These are phyloP conservation scores for Lasiodiplodia sp. DNA, from an alignment of 2,329 filamentous ascomycete genomes.

Conservation along the genomic window DNA sequence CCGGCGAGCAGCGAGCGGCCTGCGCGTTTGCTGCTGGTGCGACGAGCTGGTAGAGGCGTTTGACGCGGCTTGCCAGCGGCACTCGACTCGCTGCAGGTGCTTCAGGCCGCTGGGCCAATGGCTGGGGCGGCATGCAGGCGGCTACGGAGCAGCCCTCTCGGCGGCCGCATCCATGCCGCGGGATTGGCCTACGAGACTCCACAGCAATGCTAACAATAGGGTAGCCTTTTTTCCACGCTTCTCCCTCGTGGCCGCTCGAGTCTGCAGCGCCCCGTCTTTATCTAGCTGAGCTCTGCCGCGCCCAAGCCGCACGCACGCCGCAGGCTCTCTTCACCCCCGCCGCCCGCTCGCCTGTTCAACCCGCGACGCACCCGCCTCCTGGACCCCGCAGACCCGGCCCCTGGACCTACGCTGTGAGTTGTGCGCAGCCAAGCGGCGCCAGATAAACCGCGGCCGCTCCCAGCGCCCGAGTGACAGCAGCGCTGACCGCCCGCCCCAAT, in stretches of 20 bases:
- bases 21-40: slow-evolving; percentile 13
- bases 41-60: slow-evolving; percentile 13
- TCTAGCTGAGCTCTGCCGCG: slow-evolving; percentile 22
- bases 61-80: slow-evolving; percentile 17
- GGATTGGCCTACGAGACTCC: slow-evolving; percentile 27
- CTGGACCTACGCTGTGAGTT: slow-evolving; percentile 11
- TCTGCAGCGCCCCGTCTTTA: slow-evolving; percentile 23
- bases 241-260: slow-evolving; percentile 20
- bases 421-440: slow-evolving; percentile 3
- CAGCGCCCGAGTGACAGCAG: neutral
- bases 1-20: slow-evolving; percentile 5
- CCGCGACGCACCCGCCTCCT: slow-evolving; percentile 27
- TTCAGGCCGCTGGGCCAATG: slow-evolving; percentile 23
- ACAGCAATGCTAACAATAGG: slow-evolving; percentile 29
- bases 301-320: neutral
- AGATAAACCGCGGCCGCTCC: slow-evolving; percentile 9
- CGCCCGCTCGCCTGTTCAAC: slow-evolving; percentile 10
- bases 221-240: slow-evolving; percentile 18
- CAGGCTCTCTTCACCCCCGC: neutral
- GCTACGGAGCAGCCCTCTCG: slow-evolving; percentile 25
- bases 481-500: slow-evolving; percentile 21
- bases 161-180: slow-evolving; percentile 24
- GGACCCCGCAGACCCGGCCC: slow-evolving; percentile 27
- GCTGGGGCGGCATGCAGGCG: slow-evolving; percentile 7
- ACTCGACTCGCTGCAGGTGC: slow-evolving; percentile 20